Evolutionary conservation across 164 flowering plant genomes (phyloP).

Genomic region (Nelumbo lutea): DNA sequence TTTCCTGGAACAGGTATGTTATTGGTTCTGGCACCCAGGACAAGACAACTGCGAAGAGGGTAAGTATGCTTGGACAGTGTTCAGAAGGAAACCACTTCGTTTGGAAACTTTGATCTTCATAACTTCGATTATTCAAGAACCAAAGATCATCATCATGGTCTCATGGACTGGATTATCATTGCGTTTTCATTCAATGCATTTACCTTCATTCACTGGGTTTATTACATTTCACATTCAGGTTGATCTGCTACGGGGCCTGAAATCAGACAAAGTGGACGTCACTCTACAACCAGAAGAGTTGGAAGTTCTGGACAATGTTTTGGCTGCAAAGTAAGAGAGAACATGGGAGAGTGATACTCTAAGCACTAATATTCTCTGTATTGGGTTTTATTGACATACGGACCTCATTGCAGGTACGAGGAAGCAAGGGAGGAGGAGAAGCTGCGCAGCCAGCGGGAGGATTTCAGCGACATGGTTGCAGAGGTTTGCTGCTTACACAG

Average conservation of each 20-base stretch:
- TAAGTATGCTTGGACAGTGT: conserved; percentile 21
- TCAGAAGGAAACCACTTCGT: too few species aligned
- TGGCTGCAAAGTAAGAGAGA: conserved; percentile 80
- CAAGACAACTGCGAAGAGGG: conserved; percentile 85
- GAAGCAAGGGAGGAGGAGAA: conserved; percentile 99
- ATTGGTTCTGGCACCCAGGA: conserved; percentile 67
- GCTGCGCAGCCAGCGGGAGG: conserved; percentile 77
- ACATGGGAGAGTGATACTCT: background rate
- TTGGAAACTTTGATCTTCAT: too few species aligned
- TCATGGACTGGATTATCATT: too few species aligned
- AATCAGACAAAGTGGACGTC: conserved; percentile 90
- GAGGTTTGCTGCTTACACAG: conserved; percentile 44
- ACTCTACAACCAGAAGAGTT: conserved; percentile 88
- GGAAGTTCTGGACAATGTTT: conserved; percentile 78
- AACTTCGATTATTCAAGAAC: too few species aligned
- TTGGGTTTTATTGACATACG: background rate
- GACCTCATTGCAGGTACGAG: conserved; percentile 54
- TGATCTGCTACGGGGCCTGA: conserved; percentile 91
- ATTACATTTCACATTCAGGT: conserved; percentile 44
- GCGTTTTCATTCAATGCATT: too few species aligned
- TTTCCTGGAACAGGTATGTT: conserved; percentile 42
- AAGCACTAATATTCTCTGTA: background rate
- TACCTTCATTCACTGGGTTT: background rate
- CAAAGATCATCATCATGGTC: too few species aligned
- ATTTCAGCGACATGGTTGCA: conserved; percentile 99